Percentiles rank a stretch among this genome's conserved stretches.
Evolutionary conservation across 495 filamentous ascomycete species (phyloP).

Genomic region (Pseudoneurospora amorphoporcata): DNA sequence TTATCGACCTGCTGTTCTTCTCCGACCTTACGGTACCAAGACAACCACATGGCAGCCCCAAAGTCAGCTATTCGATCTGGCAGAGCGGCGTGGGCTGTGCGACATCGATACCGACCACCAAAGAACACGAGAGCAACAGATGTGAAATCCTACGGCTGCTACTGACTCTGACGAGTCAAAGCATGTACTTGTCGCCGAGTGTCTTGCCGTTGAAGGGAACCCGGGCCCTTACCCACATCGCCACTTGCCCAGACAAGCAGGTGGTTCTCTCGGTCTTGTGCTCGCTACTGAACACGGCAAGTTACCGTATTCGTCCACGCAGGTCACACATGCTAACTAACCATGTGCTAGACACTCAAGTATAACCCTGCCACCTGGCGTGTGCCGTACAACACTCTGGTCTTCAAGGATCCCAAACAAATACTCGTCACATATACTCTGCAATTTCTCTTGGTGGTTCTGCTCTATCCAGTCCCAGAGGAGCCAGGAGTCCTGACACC

Average conservation of each 20-base stretch:
- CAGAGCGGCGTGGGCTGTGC: conserved; percentile 96
- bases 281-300: conserved; percentile 91
- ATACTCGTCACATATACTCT: conserved; percentile 85
- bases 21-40: conserved; percentile 75
- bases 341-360: conserved; percentile 61
- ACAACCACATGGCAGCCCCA: conserved; percentile 54
- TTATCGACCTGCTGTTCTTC: conserved; percentile 87
- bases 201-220: conserved; percentile 77
- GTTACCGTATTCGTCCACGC: conserved; percentile 14
- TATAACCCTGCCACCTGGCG: conserved; percentile 94
- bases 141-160: conserved; percentile 83
- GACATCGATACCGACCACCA: conserved; percentile 74
- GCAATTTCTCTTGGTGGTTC: conserved; percentile 76
- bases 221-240: conserved; percentile 79
- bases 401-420: conserved; percentile 89
- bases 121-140: conserved; percentile 83
- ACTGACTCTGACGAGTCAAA: conserved; percentile 75
- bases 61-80: conserved; percentile 93
- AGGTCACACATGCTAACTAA: conserved; percentile 15
- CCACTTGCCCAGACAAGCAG: conserved; percentile 80
- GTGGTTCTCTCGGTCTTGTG: conserved; percentile 80
- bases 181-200: conserved; percentile 84
- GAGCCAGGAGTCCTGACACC: conserved; percentile 43
- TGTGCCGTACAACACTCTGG: conserved; percentile 87
- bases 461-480: conserved; percentile 88